A percentile compares a stretch with the other conserved stretches of the same genome.
phyloP scores from a whole-genome alignment of 805 yeast species.

The Clavispora carvajalis region DNA sequence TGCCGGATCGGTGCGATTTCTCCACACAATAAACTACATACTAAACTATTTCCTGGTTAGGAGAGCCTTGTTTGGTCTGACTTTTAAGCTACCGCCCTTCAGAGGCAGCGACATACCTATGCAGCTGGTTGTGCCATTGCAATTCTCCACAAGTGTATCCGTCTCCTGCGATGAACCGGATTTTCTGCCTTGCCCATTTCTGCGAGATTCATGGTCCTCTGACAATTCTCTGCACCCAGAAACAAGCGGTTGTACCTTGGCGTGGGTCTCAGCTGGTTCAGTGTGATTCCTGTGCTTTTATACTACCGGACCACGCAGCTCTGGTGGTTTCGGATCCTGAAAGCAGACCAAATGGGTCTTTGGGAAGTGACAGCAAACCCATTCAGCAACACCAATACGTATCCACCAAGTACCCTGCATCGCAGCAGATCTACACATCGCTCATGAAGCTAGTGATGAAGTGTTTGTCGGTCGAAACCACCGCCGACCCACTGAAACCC shows the following conservation, averaged over 20 bases:
- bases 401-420: conserved; percentile 58
- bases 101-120: too few species aligned
- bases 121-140: too few species aligned
- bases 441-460: conserved; percentile 58
- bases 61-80: too few species aligned
- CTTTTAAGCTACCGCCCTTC: too few species aligned
- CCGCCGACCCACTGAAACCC: conserved; percentile 54
- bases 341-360: background rate
- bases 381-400: conserved; percentile 23
- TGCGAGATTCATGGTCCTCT: conserved; percentile 78
- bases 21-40: too few species aligned
- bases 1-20: too few species aligned
- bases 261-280: conserved; percentile 14
- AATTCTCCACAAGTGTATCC: too few species aligned
- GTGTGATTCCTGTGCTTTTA: conserved; percentile 58
- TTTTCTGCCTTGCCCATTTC: conserved; percentile 61
- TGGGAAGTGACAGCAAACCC: background rate
- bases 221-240: conserved; percentile 58
- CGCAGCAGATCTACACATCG: conserved; percentile 43
- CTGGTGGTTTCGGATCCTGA: conserved; percentile 14
- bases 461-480: conserved; percentile 62
- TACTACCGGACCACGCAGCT: conserved; percentile 40
- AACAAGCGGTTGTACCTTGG: conserved; percentile 9
- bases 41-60: too few species aligned
- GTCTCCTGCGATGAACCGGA: background rate